Evolutionary conservation across 1,139 yeast species (phyloP), one percentile per base, ranked within the genome.

Genomic region (Nakaseomyces nivariensis): DNA sequence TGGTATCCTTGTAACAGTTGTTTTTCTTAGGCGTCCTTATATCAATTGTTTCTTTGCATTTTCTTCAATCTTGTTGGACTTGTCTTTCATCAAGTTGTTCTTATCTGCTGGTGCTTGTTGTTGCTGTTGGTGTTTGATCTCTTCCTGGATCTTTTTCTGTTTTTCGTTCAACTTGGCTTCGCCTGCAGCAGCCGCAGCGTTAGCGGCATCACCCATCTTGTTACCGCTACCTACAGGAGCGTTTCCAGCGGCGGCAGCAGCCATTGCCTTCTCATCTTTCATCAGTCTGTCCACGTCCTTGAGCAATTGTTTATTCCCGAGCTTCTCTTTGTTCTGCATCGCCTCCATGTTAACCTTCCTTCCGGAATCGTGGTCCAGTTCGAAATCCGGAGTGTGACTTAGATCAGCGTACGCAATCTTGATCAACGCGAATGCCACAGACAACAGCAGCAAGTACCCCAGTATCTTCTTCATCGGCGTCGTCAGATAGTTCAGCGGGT

Each of bases 391-490:
- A 9, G 58, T 62, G 4, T 52, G 49, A 26, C 53, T 51, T 29
- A 52, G 11, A 47, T 54, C 60, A 5, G 53, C 43, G 42, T 52
- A 53, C n/a, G 49, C 59, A 9, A 53, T 53, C 46, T 64, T 62
- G 25, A 73, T 58, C 43, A 41, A 69, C 49, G 4, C 62, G 51
- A 8, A 68, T 69, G 26, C 71, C 54, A n/a, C 61, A 38, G 11
- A 32, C 41, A 73, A 58, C 26, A 71, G 57, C 9, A 64, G n/a
- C 5, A 67, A 44, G 53, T 74, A 74, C 1, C 63, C 65, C 1
- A 72, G 13, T 27, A 71, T 50, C 54, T 72, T 73, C 57, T 73
- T 72, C 70, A 70, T 69, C 27, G 76, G 75, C 3, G 77, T 72
- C 1, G 77, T 72, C 54, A 73, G 62, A 46, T 55, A 32, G 38